A percentile compares a stretch with the other conserved stretches of the same genome.
phyloP scores from a whole-genome alignment of 2,329 filamentous ascomycete genomes.

The Parastagonospora nodorum region DNA sequence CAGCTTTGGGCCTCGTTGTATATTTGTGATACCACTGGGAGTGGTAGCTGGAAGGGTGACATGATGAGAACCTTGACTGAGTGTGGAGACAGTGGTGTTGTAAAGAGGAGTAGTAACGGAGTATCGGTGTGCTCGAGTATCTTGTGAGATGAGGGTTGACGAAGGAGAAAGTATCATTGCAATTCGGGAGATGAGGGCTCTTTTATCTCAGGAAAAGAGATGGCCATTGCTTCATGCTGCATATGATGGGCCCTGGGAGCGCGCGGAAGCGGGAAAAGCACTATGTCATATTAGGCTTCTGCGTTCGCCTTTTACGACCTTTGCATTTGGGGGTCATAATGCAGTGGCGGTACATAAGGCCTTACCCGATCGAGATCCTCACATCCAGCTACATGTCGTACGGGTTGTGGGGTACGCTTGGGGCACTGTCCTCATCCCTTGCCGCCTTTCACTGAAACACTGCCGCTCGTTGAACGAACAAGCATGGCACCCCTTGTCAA shows the following conservation, averaged over 20 bases:
- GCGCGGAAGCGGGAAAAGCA: constrained; percentile 10
- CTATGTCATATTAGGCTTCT: background rate
- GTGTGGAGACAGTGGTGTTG: background rate
- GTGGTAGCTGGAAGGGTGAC: background rate
- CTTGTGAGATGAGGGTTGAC: background rate
- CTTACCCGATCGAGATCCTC: background rate
- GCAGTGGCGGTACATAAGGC: background rate
- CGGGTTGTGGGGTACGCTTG: constrained; percentile 1
- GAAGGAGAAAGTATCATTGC: background rate
- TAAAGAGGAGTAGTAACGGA: background rate
- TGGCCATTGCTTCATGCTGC: constrained; percentile 5
- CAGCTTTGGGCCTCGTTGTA: background rate
- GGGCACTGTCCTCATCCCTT: constrained; percentile 9
- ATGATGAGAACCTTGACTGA: background rate
- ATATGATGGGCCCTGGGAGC: background rate
- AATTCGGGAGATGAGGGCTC: background rate
- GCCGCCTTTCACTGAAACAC: constrained; percentile 16
- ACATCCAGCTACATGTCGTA: background rate
- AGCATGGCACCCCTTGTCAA: constrained; percentile 16
- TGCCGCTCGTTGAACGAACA: constrained; percentile 1
- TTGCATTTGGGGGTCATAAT: constrained; percentile 2
- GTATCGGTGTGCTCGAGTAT: background rate
- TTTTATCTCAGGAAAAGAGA: constrained; percentile 2
- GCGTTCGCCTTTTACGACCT: constrained; percentile 3
- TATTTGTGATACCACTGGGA: background rate